phyloP scores from a whole-genome alignment of 1,284 basidiomycete genomes.

The Cryptococcus hybrid region DNA sequence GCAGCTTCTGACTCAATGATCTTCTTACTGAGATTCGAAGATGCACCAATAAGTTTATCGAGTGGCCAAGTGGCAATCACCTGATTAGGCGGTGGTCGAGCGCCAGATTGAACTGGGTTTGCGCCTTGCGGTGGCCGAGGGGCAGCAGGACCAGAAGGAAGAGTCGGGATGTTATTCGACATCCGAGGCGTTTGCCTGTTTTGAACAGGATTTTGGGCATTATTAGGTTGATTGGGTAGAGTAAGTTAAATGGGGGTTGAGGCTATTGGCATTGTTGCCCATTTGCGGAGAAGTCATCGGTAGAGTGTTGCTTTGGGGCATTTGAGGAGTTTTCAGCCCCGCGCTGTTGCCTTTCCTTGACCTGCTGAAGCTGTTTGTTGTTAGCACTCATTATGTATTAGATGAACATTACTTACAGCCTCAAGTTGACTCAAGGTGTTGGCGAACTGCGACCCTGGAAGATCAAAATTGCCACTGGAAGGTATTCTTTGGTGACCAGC shows the following conservation, averaged over 20 bases:
- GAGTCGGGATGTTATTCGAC: no score
- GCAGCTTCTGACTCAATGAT: neutral
- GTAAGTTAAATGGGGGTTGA: no score
- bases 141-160: no score
- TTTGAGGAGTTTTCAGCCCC: conserved; percentile 16
- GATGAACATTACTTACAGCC: conserved; percentile 7
- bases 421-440: conserved; percentile 16
- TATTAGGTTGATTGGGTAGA: neutral
- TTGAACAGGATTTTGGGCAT: no score
- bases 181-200: no score
- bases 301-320: conserved; percentile 3
- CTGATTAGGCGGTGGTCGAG: conserved; percentile 2
- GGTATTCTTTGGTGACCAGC: conserved; percentile 8
- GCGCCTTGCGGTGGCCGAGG: no score
- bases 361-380: conserved; percentile 8
- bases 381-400: neutral
- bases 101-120: no score
- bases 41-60: conserved; percentile 6
- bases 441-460: conserved; percentile 2
- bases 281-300: conserved; percentile 15
- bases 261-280: neutral
- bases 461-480: neutral
- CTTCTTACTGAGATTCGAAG: conserved; percentile 3
- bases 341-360: conserved; percentile 14
- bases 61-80: conserved; percentile 10